Percentiles rank a stretch among this genome's conserved stretches.
Evolutionary conservation across 1,284 basidiomycete species (phyloP).

Genomic region (Phellinidium pouzarii): DNA sequence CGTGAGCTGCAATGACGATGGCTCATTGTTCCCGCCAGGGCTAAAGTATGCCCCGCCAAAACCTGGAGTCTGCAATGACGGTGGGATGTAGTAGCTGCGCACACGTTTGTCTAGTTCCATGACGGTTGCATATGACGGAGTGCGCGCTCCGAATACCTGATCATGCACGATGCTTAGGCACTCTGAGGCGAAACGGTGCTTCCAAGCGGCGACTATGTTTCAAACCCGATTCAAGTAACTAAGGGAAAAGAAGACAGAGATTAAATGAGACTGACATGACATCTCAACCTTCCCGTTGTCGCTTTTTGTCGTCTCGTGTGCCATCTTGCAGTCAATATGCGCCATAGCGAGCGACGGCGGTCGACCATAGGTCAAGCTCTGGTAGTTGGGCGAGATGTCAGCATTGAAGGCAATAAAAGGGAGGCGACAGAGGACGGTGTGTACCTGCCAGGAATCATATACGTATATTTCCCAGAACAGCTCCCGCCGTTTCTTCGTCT

Average conservation of each 20-base stretch:
- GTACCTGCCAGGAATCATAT: constrained; percentile 66
- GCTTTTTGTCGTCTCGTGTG: constrained; percentile 43
- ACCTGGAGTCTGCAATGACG: constrained; percentile 56
- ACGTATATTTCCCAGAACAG: constrained; percentile 60
- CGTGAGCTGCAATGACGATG: constrained; percentile 46
- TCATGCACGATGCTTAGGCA: constrained; percentile 59
- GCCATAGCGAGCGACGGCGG: constrained; percentile 55
- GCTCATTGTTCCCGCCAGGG: constrained; percentile 35
- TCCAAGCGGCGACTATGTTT: constrained; percentile 51
- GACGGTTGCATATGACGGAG: constrained; percentile 52
- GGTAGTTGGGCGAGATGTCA: constrained; percentile 12
- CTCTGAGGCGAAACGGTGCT: constrained; percentile 53
- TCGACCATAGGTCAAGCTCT: constrained; percentile 67
- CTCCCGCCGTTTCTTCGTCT: constrained; percentile 54
- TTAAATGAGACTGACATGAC: constrained; percentile 46
- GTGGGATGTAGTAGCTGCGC: constrained; percentile 55
- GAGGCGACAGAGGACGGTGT: constrained; percentile 18
- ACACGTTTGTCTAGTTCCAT: constrained; percentile 58
- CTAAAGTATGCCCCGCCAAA: constrained; percentile 39
- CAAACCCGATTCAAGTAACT: constrained; percentile 16
- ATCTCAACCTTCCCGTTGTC: constrained; percentile 53
- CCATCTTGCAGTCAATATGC: constrained; percentile 56
- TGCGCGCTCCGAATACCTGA: constrained; percentile 54
- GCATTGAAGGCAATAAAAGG: constrained; percentile 8
- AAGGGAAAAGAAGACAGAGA: not conserved